Conservation (phyloP, 2,329 filamentous ascomycete species). For the Trichoderma koningii region DNA sequence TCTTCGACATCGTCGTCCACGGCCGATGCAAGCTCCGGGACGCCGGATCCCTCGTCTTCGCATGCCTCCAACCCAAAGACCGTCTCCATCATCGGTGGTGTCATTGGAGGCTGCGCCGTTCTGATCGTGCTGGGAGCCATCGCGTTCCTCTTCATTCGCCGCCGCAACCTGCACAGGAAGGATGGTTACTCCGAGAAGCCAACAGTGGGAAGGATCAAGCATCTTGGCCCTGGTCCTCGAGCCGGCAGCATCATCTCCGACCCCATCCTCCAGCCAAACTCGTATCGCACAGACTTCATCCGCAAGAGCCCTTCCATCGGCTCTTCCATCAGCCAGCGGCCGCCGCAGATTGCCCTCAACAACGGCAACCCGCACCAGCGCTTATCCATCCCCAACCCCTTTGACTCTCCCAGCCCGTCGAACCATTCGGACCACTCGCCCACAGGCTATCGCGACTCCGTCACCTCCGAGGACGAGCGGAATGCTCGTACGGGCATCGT, state of each 20-base stretch:
- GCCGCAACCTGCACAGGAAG: constrained; percentile 29
- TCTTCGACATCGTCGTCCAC: constrained; percentile 2
- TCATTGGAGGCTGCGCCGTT: constrained; percentile 49
- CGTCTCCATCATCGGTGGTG: constrained; percentile 50
- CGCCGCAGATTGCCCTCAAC: constrained; percentile 23
- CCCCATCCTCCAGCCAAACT: constrained; percentile 51
- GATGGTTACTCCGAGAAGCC: constrained; percentile 29
- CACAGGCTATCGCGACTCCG: constrained; percentile 30
- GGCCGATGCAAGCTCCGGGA: constrained; percentile 26
- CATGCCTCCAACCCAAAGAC: constrained; percentile 37
- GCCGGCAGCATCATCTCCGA: constrained; percentile 55
- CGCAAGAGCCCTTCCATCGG: constrained; percentile 39
- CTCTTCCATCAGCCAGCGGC: constrained; percentile 26
- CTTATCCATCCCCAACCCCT: constrained; percentile 43
- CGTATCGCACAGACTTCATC: constrained; percentile 56
- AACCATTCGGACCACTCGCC: constrained; percentile 24
- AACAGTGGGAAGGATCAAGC: constrained; percentile 28
- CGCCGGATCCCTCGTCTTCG: constrained; percentile 7
- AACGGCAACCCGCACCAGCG: constrained; percentile 21
- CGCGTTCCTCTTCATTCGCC: constrained; percentile 45
- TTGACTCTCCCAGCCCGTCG: constrained; percentile 40
- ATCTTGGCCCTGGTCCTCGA: constrained; percentile 32
- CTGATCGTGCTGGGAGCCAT: constrained; percentile 45
- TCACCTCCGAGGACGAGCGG: constrained; percentile 35
- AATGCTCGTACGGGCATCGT: constrained; percentile 35